Base-by-base conservation (phyloP, 345 rosid genomes). In the Hibiscus mutabilis region DNA sequence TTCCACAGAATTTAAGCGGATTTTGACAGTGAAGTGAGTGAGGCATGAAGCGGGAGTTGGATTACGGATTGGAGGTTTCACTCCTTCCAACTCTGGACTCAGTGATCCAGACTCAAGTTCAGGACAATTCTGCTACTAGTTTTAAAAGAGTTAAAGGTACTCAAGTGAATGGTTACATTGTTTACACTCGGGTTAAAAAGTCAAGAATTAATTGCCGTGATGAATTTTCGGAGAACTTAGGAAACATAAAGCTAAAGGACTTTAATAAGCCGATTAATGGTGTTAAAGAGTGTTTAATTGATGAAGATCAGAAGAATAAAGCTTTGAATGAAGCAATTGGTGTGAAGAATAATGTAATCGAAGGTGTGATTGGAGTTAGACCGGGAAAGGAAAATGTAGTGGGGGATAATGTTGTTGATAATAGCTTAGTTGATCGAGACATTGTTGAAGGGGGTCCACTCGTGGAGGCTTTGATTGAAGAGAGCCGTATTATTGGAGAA, bases 161-260 rank as follows among this genome's bases (percentile, higher is more conserved):
- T 67, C 75, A 85, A 70, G 89, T 86, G 33, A 88, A 88, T 87
- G 90, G 96, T 63, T 79, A 76, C 59, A 86, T 89, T 63, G 98
- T 93, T 58, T 93, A 93, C 65, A 83, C 90, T 68, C 86, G 98
- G 76, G 79, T 79, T 60, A 84, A 78, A 71, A 88, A 74, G 77
- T 67, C 73, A 66, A 69, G 77, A 68, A 68, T 74, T 44, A 62
- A 76, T 33, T 68, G 68, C 61, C 35, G 61, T 75, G 77, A 68
- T 71, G 73, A 53, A 40, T 72, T 79, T 42, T 69, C 21, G 44
- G 82, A 70, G 46, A 60, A 73, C 63, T 58, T 37, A 60, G 75
- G 72, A n/a, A 75, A 35, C 62, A 61, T 72, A 58, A 74, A 68
- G 61, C 24, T 42, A 2, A 60, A 72, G 56, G 46, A 63, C 65